Conservation (phyloP, 164 flowering plant genomes). For the Buxus sempervirens region DNA sequence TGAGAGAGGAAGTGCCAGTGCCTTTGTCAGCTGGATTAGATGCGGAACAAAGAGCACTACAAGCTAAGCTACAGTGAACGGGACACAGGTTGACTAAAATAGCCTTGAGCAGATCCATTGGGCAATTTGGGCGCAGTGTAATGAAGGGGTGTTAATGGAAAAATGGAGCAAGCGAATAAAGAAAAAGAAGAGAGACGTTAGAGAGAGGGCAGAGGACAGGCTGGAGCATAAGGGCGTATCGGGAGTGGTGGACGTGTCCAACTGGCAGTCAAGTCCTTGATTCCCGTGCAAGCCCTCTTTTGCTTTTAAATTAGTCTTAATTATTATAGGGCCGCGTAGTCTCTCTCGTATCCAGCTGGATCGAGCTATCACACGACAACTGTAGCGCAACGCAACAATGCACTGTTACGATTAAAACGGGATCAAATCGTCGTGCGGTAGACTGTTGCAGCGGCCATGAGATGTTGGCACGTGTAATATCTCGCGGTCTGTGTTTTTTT, state of each 20-base stretch:
- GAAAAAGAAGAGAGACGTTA: neutral
- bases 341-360: neutral
- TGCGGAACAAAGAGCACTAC: neutral
- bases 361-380: neutral
- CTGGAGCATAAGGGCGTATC: neutral
- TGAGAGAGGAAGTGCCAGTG: neutral
- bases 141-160: neutral
- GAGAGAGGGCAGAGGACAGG: conserved; percentile 1
- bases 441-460: no score
- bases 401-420: no score
- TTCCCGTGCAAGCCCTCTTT: no score
- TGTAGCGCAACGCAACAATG: neutral
- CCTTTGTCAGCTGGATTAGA: neutral
- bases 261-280: no score
- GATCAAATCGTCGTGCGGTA: no score
- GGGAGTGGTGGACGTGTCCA: neutral
- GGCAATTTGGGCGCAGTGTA: no score
- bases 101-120: no score
- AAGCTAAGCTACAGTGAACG: conserved; percentile 1
- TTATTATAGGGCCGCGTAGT: neutral
- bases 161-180: neutral
- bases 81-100: neutral
- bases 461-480: no score
- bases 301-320: no score
- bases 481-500: no score